Conservation (phyloP, 805 yeast species). For the Barnettozyma populi region DNA sequence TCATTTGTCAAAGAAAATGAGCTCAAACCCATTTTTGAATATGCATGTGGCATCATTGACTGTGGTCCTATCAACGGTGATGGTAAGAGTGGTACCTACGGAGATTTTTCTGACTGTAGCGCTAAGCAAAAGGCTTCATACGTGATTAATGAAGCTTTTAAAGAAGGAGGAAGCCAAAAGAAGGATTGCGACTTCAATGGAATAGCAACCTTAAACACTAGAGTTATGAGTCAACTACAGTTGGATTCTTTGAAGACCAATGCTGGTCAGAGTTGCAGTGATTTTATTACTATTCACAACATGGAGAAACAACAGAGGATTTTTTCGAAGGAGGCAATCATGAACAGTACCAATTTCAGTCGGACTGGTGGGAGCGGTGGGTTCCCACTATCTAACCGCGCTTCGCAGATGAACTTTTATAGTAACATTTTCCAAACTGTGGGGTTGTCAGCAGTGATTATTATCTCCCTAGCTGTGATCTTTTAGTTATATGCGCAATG, state of each 20-base stretch:
- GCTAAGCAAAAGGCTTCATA: conserved; percentile 57
- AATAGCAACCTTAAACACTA: conserved; percentile 13
- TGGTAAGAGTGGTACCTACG: conserved; percentile 57
- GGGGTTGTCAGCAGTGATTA: conserved; percentile 1
- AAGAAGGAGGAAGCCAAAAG: conserved; percentile 36
- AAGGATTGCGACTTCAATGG: conserved; percentile 26
- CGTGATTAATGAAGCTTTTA: conserved; percentile 55
- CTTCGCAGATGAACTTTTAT: conserved; percentile 8
- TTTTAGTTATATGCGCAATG: neutral
- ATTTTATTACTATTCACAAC: conserved; percentile 10
- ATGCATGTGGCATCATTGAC: conserved; percentile 49
- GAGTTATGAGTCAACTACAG: conserved; percentile 5
- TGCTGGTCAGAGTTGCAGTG: conserved; percentile 19
- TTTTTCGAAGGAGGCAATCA: neutral
- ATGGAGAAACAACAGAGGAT: neutral
- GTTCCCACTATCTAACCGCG: conserved; percentile 2
- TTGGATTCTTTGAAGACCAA: conserved; percentile 8
- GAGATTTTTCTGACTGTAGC: conserved; percentile 63
- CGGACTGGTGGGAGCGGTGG: neutral
- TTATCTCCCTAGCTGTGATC: conserved; percentile 1
- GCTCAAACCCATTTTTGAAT: conserved; percentile 51
- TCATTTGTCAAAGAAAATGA: conserved; percentile 41
- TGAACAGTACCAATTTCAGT: neutral
- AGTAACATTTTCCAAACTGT: conserved; percentile 7
- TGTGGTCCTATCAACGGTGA: conserved; percentile 57